Evolutionary conservation across 345 rosid species (phyloP).

Genomic region (Euphorbia tirucalli): DNA sequence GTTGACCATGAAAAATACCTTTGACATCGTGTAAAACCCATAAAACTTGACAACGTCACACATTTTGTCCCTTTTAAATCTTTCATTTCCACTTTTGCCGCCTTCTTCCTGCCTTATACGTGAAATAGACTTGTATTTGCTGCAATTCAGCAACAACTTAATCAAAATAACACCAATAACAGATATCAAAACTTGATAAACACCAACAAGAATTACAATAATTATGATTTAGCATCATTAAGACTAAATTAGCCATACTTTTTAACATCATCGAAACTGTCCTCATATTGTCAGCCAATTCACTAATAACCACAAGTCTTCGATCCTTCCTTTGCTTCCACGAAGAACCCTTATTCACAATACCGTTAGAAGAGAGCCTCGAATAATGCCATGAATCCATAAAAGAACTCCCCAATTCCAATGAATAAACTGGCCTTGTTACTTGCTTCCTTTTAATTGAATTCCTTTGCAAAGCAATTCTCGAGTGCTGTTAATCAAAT

Average conservation of each 20-base stretch:
- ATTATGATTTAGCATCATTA: no score
- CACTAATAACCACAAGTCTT: slow-evolving; percentile 42
- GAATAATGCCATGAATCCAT: slow-evolving; percentile 52
- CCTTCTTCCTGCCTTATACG: slow-evolving; percentile 90
- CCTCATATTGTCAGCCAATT: slow-evolving; percentile 82
- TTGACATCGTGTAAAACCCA: no score
- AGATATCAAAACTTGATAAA: no score
- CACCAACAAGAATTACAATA: no score
- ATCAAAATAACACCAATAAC: no score
- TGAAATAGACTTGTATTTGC: slow-evolving; percentile 83
- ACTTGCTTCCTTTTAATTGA: slow-evolving; percentile 42
- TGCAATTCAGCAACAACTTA: slow-evolving; percentile 31
- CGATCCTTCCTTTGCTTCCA: slow-evolving; percentile 47
- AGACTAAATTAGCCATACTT: no score
- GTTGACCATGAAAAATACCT: no score
- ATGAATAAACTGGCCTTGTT: slow-evolving; percentile 24
- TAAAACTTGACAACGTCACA: no score
- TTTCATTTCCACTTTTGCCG: no score
- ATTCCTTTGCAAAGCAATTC: slow-evolving; percentile 36
- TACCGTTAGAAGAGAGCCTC: slow-evolving; percentile 46
- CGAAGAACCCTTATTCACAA: slow-evolving; percentile 26
- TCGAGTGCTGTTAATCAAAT: slow-evolving; percentile 41
- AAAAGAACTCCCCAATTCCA: slow-evolving; percentile 59
- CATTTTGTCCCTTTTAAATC: no score
- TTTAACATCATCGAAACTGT: slow-evolving; percentile 78